These are phyloP conservation scores for Rubus parviflorus DNA, from an alignment of 306 rosid genomes.

Conservation along the genomic window DNA sequence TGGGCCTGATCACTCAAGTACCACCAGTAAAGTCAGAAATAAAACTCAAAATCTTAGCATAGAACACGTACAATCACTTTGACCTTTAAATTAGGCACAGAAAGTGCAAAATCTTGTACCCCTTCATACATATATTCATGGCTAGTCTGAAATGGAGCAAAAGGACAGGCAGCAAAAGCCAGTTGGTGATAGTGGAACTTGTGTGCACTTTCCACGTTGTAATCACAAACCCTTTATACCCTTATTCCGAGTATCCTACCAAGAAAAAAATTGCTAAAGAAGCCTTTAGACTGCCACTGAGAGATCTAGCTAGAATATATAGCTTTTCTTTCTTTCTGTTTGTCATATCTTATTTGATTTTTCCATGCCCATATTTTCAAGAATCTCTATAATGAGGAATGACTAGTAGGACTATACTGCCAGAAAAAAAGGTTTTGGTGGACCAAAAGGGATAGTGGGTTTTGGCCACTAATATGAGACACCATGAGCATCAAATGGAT, in stretches of 20 bases:
- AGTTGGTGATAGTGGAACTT: constrained; percentile 27
- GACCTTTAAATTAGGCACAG: constrained; percentile 8
- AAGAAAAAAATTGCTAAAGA: background rate
- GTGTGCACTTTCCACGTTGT: constrained; percentile 13
- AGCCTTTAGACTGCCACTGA: constrained; percentile 3
- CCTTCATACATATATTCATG: background rate
- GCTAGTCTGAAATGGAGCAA: background rate
- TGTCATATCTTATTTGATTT: constrained; percentile 9
- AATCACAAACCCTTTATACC: constrained; percentile 2
- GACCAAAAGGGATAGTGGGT: constrained; percentile 7
- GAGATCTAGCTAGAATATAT: background rate
- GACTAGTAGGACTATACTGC: constrained; percentile 11
- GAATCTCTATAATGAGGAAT: constrained; percentile 20
- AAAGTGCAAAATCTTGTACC: background rate
- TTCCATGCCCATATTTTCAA: constrained; percentile 16
- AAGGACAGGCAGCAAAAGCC: constrained; percentile 7
- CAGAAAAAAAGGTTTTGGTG: constrained; percentile 8
- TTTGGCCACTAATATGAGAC: background rate
- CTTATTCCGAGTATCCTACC: constrained; percentile 24
- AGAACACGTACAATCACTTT: background rate
- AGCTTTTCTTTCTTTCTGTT: constrained; percentile 15
- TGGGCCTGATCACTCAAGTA: background rate
- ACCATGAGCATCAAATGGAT: background rate
- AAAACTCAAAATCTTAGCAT: background rate
- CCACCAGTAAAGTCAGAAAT: background rate